A percentile compares a stretch with the other conserved stretches of the same genome.
Conservation (phyloP, 2,329 filamentous ascomycete genomes). For the Nothophaeocryptopus gaeumannii region DNA sequence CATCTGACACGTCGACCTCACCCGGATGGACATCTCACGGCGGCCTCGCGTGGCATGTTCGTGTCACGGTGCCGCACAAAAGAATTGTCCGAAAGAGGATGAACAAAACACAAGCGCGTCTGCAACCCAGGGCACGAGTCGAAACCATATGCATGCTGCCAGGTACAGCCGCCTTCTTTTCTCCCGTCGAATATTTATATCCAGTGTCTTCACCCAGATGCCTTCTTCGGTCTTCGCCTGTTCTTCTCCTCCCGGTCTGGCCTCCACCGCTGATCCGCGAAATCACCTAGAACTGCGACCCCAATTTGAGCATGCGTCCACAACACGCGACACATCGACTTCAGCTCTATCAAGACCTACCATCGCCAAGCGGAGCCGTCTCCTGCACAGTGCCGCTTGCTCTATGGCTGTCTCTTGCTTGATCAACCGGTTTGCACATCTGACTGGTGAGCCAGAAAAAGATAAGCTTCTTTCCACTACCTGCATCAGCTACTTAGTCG, state of each 20-base stretch:
- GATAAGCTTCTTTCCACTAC: slow-evolving; percentile 2
- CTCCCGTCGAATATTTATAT: too few species aligned
- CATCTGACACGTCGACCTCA: too few species aligned
- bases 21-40: too few species aligned
- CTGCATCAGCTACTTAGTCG: background rate
- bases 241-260: background rate
- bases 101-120: too few species aligned
- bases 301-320: slow-evolving; percentile 7
- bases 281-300: slow-evolving; percentile 1
- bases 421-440: background rate
- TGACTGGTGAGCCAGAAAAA: slow-evolving; percentile 6
- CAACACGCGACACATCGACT: slow-evolving; percentile 1
- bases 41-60: too few species aligned
- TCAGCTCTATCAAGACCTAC: background rate
- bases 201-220: too few species aligned
- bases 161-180: too few species aligned
- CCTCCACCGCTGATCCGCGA: slow-evolving; percentile 2
- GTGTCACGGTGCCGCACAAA: too few species aligned
- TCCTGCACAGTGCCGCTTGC: background rate
- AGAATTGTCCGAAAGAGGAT: too few species aligned
- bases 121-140: too few species aligned
- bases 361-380: slow-evolving; percentile 2
- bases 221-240: slow-evolving; percentile 2
- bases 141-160: too few species aligned
- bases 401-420: background rate